Evolutionary conservation across 257 asterid species (phyloP).

Genomic region (Perilla frutescens): DNA sequence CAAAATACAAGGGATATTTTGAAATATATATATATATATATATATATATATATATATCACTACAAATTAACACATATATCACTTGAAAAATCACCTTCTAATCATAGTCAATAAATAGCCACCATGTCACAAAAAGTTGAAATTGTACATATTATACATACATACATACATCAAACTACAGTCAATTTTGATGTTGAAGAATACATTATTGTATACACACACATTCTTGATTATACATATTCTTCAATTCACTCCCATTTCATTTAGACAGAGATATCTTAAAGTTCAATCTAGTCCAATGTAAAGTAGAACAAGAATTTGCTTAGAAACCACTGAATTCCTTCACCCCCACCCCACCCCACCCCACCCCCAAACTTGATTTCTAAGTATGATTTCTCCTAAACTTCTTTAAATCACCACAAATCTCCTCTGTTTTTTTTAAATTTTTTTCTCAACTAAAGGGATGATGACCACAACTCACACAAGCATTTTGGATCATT

Average conservation of each 20-base stretch:
- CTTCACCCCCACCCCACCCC: conserved; percentile 28
- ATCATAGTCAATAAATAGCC: conserved; percentile 5
- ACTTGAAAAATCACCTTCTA: neutral
- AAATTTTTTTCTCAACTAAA: conserved; percentile 5
- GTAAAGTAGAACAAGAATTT: conserved; percentile 42
- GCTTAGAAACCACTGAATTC: conserved; percentile 59
- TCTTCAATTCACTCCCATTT: conserved; percentile 1
- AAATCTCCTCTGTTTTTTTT: conserved; percentile 20
- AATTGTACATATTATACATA: neutral
- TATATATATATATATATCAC: neutral
- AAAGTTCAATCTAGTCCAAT: conserved; percentile 44
- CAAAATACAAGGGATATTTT: too few relatives aligned
- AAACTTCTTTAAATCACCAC: conserved; percentile 42
- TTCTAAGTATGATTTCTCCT: conserved; percentile 46
- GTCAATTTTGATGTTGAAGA: conserved; percentile 15
- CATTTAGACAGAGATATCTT: conserved; percentile 42
- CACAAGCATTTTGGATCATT: conserved; percentile 22
- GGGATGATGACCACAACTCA: conserved; percentile 4
- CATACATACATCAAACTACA: neutral
- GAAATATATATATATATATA: too few relatives aligned
- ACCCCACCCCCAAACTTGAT: conserved; percentile 38
- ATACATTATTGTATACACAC: neutral
- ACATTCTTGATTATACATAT: neutral
- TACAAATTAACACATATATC: conserved; percentile 6
- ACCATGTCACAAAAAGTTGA: neutral